Conservation (phyloP, 1,284 basidiomycete genomes). For the Fomitopsis betulina region DNA sequence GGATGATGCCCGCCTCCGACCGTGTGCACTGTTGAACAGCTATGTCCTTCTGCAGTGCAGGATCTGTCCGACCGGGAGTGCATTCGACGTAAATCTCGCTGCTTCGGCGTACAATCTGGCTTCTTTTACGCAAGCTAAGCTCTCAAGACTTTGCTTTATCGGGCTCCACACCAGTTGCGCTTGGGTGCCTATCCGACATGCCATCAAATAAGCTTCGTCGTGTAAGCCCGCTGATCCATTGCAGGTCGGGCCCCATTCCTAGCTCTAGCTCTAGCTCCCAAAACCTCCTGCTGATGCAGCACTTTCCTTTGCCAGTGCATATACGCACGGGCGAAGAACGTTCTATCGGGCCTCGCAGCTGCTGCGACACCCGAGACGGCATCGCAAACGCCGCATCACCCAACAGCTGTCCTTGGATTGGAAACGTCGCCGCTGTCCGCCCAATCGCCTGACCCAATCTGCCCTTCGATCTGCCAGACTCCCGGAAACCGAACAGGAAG, state of each 20-base stretch:
- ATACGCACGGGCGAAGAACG: not conserved
- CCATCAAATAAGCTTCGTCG: not conserved
- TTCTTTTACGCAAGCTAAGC: not conserved
- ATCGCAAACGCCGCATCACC: not conserved
- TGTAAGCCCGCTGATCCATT: not conserved
- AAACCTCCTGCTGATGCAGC: not conserved
- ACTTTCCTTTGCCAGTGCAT: not conserved
- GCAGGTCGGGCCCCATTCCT: not conserved
- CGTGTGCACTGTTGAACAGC: not conserved
- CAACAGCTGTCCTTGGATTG: not conserved
- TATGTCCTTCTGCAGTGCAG: not conserved
- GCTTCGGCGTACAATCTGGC: not conserved
- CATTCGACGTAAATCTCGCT: not conserved
- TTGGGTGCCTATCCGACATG: not conserved
- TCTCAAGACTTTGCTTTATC: not conserved
- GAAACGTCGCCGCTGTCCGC: not conserved
- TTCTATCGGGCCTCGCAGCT: not conserved
- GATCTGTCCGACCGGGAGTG: not conserved
- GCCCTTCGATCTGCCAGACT: not conserved
- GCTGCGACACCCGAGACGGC: not conserved
- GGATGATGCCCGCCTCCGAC: not conserved
- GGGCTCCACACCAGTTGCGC: not conserved
- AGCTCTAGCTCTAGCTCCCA: not conserved
- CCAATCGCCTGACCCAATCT: not conserved
- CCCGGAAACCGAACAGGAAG: not conserved